Conservation (phyloP, 1,284 basidiomycete species). For the Lignosus rhinocerotis region DNA sequence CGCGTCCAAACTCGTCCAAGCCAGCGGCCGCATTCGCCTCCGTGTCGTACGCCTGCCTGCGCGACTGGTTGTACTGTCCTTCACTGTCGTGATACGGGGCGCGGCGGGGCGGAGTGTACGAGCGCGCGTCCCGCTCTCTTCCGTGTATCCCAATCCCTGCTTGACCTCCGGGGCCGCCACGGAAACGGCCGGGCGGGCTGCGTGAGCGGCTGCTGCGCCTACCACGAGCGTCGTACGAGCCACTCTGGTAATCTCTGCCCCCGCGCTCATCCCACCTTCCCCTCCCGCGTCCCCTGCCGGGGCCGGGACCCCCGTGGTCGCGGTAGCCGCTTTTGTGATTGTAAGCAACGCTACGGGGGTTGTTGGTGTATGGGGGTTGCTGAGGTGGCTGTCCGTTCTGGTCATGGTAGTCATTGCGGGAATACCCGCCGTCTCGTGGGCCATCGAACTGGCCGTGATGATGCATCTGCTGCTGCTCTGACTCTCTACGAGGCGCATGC, state of each 20-base stretch:
- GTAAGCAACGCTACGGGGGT: slow-evolving; percentile 36
- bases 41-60: neutral
- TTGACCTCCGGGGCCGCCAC: slow-evolving; percentile 19
- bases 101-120: slow-evolving; percentile 57
- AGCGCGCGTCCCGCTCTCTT: slow-evolving; percentile 43
- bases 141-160: slow-evolving; percentile 29
- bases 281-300: slow-evolving; percentile 42
- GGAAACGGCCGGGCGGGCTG: slow-evolving; percentile 59
- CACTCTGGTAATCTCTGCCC: slow-evolving; percentile 35
- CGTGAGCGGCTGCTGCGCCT: slow-evolving; percentile 63
- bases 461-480: slow-evolving; percentile 29
- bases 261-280: slow-evolving; percentile 44
- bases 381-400: slow-evolving; percentile 24
- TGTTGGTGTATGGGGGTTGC: slow-evolving; percentile 7
- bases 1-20: slow-evolving; percentile 79
- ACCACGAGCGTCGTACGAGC: slow-evolving; percentile 38
- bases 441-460: slow-evolving; percentile 42
- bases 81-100: slow-evolving; percentile 29
- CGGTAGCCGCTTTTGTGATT: slow-evolving; percentile 42
- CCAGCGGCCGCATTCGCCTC: slow-evolving; percentile 3
- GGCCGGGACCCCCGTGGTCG: slow-evolving; percentile 47
- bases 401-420: slow-evolving; percentile 40
- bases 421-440: slow-evolving; percentile 46
- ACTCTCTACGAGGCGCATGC: slow-evolving; percentile 40
- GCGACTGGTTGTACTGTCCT: slow-evolving; percentile 11